Conservation (phyloP, 345 rosid genomes). For the Sonneratia alba region DNA sequence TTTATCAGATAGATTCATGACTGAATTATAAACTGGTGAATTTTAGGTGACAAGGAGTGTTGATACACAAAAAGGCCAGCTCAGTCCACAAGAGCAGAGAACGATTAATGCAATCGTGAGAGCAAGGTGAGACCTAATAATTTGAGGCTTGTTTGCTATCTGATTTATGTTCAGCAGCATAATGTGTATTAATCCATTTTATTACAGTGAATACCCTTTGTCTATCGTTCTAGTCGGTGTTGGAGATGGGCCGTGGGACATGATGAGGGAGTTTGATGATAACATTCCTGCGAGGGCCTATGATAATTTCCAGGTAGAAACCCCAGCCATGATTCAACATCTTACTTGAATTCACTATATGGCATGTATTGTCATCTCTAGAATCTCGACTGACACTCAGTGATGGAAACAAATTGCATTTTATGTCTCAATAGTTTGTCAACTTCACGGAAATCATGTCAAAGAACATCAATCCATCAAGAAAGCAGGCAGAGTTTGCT, state of each 20-base stretch:
- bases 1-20: not conserved
- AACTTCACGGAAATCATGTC: slow-evolving; percentile 45
- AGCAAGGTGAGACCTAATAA: not conserved
- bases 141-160: no score
- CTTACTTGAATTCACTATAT: no score
- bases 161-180: no score
- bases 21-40: not conserved
- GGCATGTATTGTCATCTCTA: not conserved
- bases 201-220: slow-evolving; percentile 23
- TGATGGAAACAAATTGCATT: not conserved
- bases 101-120: not conserved
- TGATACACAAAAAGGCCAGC: not conserved
- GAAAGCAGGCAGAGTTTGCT: slow-evolving; percentile 40
- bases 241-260: slow-evolving; percentile 46
- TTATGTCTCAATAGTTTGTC: slow-evolving; percentile 27
- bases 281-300: slow-evolving; percentile 41
- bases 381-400: not conserved
- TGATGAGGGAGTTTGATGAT: slow-evolving; percentile 50
- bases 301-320: slow-evolving; percentile 42
- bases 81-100: slow-evolving; percentile 8
- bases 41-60: not conserved
- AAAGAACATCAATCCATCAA: slow-evolving; percentile 17
- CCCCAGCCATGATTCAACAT: not conserved
- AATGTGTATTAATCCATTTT: not conserved
- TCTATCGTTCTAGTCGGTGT: slow-evolving; percentile 31